Conservation (phyloP, 371 early-diverging fungal species). For the Haplosporangium sp. region DNA sequence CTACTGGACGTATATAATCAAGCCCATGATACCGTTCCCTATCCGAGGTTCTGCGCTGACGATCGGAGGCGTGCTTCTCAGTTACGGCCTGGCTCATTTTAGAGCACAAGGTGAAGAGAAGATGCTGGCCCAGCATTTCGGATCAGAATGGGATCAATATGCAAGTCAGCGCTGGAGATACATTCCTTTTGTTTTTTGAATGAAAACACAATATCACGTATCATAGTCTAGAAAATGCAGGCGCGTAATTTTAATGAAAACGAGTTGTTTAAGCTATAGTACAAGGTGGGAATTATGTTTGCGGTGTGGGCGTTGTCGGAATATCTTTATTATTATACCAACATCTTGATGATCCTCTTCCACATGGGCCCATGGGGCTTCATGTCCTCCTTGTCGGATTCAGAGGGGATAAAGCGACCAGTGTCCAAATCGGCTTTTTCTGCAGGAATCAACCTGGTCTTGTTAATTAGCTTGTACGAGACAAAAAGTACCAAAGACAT, state of each 20-base stretch:
- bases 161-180: conserved; percentile 40
- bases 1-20: conserved; percentile 30
- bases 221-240: background rate
- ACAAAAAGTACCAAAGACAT: conserved; percentile 48
- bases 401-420: conserved; percentile 47
- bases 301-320: no score
- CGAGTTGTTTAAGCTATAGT: no score
- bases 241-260: no score
- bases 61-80: conserved; percentile 9
- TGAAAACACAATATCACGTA: background rate
- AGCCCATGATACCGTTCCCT: conserved; percentile 28
- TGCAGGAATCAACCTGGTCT: conserved; percentile 62
- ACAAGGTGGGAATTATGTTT: no score
- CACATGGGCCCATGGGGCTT: conserved; percentile 25
- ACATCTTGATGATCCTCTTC: conserved; percentile 30
- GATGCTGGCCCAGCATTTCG: conserved; percentile 42
- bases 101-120: conserved; percentile 43
- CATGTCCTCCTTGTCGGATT: conserved; percentile 30
- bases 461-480: conserved; percentile 63
- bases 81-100: conserved; percentile 10
- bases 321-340: conserved; percentile 13
- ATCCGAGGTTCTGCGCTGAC: conserved; percentile 17
- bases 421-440: conserved; percentile 67
- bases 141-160: conserved; percentile 29
- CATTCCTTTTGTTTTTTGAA: conserved; percentile 24